These are phyloP conservation scores for Quercus ilex DNA, from an alignment of 306 rosid genomes.

Conservation along the genomic window DNA sequence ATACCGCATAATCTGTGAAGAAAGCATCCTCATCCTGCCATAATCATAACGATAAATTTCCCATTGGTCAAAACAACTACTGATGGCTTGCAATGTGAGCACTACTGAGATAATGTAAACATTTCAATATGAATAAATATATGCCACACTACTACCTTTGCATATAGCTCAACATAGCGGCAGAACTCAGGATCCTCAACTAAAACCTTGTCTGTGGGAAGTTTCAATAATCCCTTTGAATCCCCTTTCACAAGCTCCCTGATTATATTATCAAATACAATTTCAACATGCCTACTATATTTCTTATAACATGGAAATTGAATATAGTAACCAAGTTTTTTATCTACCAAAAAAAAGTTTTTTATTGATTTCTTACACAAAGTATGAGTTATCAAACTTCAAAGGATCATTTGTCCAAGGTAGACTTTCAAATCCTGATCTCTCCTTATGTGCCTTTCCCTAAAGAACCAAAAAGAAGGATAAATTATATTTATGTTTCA, in stretches of 20 bases:
- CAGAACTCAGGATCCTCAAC: constrained; percentile 49
- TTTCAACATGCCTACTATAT: not conserved
- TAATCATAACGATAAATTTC: not conserved
- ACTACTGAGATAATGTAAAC: not conserved
- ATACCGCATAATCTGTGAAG: constrained; percentile 61
- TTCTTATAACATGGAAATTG: not conserved
- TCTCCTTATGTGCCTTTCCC: constrained; percentile 77
- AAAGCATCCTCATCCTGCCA: constrained; percentile 66
- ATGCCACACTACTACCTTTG: constrained; percentile 32
- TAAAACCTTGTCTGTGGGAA: constrained; percentile 70
- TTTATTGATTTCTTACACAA: constrained; percentile 45
- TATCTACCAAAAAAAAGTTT: not conserved
- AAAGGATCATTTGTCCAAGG: constrained; percentile 66
- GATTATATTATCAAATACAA: not conserved
- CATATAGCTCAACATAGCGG: constrained; percentile 57
- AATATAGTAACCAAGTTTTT: not conserved
- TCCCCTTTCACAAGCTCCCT: constrained; percentile 55
- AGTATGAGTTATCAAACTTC: constrained; percentile 88
- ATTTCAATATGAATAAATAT: not conserved
- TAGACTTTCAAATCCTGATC: constrained; percentile 74
- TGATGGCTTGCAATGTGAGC: not conserved
- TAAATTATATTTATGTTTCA: not conserved
- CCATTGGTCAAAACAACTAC: not conserved
- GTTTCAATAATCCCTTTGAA: constrained; percentile 47
- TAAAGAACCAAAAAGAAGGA: constrained; percentile 18